Evolutionary conservation across 2,329 filamentous ascomycete species (phyloP).

Genomic region (Plenodomus tracheiphilus): DNA sequence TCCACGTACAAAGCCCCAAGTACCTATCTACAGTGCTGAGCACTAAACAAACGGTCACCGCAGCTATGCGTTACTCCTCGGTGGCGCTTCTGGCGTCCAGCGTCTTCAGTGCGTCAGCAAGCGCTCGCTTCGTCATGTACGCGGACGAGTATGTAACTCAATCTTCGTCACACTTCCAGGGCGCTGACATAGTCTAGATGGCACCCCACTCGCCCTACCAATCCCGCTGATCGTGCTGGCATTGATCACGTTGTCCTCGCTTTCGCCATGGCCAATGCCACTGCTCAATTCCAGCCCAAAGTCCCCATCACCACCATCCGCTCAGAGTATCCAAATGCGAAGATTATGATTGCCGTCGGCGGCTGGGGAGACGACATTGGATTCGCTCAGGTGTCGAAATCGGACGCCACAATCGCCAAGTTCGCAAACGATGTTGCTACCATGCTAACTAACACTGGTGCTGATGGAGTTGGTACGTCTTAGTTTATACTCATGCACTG

Average conservation of each 20-base stretch:
- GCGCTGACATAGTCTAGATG: conserved; percentile 22
- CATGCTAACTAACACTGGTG: conserved; percentile 64
- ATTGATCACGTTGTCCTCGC: conserved; percentile 43
- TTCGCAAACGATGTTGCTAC: conserved; percentile 67
- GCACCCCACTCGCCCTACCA: conserved; percentile 36
- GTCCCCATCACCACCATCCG: conserved; percentile 57
- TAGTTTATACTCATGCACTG: neutral
- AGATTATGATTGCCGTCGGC: conserved; percentile 71
- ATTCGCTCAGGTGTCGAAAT: conserved; percentile 61
- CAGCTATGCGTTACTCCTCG: conserved; percentile 23
- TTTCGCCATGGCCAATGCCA: conserved; percentile 47
- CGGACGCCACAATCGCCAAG: conserved; percentile 54
- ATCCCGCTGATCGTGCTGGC: conserved; percentile 32
- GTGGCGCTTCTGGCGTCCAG: conserved; percentile 15
- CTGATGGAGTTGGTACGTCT: conserved; percentile 65
- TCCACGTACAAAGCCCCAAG: neutral
- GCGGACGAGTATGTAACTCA: conserved; percentile 35
- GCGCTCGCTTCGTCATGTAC: conserved; percentile 38
- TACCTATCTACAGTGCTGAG: neutral
- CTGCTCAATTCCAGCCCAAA: conserved; percentile 57
- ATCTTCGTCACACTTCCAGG: neutral
- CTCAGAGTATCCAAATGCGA: conserved; percentile 59
- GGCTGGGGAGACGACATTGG: conserved; percentile 73
- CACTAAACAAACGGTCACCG: neutral
- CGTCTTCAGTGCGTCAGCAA: conserved; percentile 16